Conservation (phyloP, 148 eudicot species). For the Drosera capensis region DNA sequence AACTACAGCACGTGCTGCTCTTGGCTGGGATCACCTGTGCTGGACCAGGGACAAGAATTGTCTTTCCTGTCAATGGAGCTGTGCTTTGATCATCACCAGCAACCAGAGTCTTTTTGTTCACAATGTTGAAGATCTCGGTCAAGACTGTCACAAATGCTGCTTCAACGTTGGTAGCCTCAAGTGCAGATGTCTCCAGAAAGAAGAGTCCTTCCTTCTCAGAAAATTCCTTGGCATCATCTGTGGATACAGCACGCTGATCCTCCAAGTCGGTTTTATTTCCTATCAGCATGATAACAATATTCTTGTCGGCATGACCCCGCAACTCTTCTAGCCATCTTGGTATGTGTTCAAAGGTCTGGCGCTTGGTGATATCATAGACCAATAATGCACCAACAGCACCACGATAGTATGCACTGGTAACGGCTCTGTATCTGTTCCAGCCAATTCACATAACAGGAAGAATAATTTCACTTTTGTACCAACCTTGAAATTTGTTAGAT, state of each 20-base stretch:
- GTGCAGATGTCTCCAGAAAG: conserved; percentile 71
- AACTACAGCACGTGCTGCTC: conserved; percentile 8
- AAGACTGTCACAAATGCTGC: conserved; percentile 54
- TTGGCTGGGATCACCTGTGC: conserved; percentile 15
- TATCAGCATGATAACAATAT: conserved; percentile 73
- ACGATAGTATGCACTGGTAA: conserved; percentile 78
- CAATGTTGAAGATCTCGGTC: conserved; percentile 59
- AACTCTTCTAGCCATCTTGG: conserved; percentile 80
- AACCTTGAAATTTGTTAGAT: too few relatives aligned
- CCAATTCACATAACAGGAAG: too few relatives aligned
- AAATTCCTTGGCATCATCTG: conserved; percentile 72
- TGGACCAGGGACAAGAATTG: conserved; percentile 17
- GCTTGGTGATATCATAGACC: conserved; percentile 72
- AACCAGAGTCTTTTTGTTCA: conserved; percentile 46
- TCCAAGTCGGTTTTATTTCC: conserved; percentile 71
- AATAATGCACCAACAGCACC: conserved; percentile 74
- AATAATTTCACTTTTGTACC: too few relatives aligned
- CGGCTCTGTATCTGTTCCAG: conserved; percentile 60
- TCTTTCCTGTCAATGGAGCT: conserved; percentile 10
- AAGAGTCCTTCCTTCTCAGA: conserved; percentile 72
- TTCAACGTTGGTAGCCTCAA: conserved; percentile 61
- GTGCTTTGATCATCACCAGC: conserved; percentile 4
- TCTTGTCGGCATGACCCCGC: conserved; percentile 82
- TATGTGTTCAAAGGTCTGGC: conserved; percentile 76
- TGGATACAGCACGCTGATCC: conserved; percentile 58